Evolutionary conservation across 257 asterid genomes (phyloP).

Genomic region (Solanum boliviense): DNA sequence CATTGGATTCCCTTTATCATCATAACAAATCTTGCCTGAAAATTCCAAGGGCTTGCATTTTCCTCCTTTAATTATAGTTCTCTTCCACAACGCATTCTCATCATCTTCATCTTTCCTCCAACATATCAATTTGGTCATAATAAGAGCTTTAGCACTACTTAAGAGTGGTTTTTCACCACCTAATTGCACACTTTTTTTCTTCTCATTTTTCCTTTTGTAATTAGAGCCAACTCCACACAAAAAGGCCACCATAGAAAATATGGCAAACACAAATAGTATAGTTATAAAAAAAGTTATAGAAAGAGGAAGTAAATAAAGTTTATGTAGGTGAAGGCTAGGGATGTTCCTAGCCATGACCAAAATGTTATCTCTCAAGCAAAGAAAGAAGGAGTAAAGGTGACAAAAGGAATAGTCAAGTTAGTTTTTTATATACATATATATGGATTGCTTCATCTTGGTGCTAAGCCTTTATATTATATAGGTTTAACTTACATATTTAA

Average conservation of each 20-base stretch:
- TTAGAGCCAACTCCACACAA: not conserved
- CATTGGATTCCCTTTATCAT: constrained; percentile 18
- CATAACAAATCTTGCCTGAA: constrained; percentile 54
- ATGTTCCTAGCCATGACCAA: not conserved
- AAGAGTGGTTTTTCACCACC: constrained; percentile 25
- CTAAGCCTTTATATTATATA: not conserved
- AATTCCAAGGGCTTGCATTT: constrained; percentile 47
- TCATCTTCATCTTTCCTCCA: constrained; percentile 37
- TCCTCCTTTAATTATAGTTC: constrained; percentile 48
- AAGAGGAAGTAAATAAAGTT: not conserved
- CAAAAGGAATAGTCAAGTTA: not conserved
- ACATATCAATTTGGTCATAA: constrained; percentile 37
- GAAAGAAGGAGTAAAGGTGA: not conserved
- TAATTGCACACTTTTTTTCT: constrained; percentile 19
- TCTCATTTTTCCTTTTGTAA: not conserved
- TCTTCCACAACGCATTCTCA: constrained; percentile 43
- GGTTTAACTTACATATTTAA: not conserved
- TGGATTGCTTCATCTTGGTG: not conserved
- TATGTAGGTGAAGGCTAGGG: not conserved
- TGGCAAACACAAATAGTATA: not conserved
- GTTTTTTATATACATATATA: not conserved
- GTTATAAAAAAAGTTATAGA: not conserved
- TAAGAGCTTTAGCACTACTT: constrained; percentile 40
- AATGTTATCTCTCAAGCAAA: not conserved
- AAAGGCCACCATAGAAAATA: not conserved